These are phyloP conservation scores for Aspergillus cavernicola DNA, from an alignment of 495 filamentous ascomycete genomes.

Conservation along the genomic window DNA sequence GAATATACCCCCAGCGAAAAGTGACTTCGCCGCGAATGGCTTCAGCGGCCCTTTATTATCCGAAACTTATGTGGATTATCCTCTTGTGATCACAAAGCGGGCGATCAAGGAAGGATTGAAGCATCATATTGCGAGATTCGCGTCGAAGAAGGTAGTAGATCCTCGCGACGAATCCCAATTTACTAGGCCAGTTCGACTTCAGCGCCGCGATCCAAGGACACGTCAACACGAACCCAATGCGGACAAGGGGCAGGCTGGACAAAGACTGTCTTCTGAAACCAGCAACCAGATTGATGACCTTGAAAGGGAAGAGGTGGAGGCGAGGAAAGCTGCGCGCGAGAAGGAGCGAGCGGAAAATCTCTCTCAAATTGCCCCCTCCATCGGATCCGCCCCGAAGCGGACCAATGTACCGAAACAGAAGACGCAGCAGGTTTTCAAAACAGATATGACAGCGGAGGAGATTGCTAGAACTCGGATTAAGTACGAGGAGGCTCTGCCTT, in stretches of 20 bases:
- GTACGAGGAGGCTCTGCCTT: constrained; percentile 93
- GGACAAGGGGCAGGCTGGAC: constrained; percentile 42
- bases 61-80: constrained; percentile 56
- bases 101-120: constrained; percentile 75
- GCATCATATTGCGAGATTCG: constrained; percentile 79
- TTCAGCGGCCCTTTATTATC: constrained; percentile 57
- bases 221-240: constrained; percentile 45
- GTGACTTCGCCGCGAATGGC: constrained; percentile 48
- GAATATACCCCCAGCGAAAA: constrained; percentile 21
- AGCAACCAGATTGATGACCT: constrained; percentile 49
- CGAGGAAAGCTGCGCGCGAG: constrained; percentile 70
- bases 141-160: constrained; percentile 61
- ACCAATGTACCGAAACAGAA: constrained; percentile 59
- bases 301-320: constrained; percentile 69
- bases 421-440: constrained; percentile 66
- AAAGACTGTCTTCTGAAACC: constrained; percentile 32
- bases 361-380: constrained; percentile 79
- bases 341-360: constrained; percentile 77
- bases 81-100: constrained; percentile 75
- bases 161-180: constrained; percentile 76
- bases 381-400: constrained; percentile 56
- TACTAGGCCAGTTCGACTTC: constrained; percentile 78
- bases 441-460: constrained; percentile 77
- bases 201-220: constrained; percentile 83
- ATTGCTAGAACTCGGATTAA: constrained; percentile 74